Conservation (phyloP, 331 rosid genomes). For the Rhamnella rubrinervis region DNA sequence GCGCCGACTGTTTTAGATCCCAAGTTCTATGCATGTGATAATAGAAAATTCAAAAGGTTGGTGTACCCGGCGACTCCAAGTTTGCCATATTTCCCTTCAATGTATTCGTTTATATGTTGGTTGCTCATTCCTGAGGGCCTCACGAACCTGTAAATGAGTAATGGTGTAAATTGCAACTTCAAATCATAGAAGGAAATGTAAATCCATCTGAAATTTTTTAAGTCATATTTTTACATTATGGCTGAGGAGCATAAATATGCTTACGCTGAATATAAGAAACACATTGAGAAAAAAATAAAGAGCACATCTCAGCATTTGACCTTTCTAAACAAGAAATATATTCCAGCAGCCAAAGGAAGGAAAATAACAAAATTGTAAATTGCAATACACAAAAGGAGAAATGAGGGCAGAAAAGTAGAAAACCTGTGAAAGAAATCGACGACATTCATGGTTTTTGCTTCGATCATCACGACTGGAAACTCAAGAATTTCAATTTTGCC, state of each 20-base stretch:
- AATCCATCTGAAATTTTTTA: no score
- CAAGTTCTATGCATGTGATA: not conserved
- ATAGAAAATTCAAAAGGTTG: not conserved
- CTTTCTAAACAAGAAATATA: no score
- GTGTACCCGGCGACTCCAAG: conserved; percentile 86
- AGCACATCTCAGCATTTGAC: no score
- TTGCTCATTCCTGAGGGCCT: conserved; percentile 79
- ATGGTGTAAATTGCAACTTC: not conserved
- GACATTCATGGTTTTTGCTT: conserved; percentile 67
- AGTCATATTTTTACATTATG: no score
- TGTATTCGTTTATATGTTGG: conserved; percentile 65
- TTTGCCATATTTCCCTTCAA: conserved; percentile 89
- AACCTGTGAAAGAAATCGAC: conserved; percentile 93
- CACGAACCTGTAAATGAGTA: conserved; percentile 63
- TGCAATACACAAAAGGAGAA: not conserved
- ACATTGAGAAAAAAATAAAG: no score
- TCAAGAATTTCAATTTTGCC: conserved; percentile 94
- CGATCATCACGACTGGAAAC: conserved; percentile 79
- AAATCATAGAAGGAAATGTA: not conserved
- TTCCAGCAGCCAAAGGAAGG: not conserved
- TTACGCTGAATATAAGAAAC: no score
- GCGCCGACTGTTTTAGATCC: no score
- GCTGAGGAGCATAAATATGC: no score
- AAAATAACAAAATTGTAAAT: not conserved
- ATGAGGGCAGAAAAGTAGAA: conserved; percentile 31